phyloP scores from a whole-genome alignment of 2,329 filamentous ascomycete genomes.

The Talaromyces sp. region DNA sequence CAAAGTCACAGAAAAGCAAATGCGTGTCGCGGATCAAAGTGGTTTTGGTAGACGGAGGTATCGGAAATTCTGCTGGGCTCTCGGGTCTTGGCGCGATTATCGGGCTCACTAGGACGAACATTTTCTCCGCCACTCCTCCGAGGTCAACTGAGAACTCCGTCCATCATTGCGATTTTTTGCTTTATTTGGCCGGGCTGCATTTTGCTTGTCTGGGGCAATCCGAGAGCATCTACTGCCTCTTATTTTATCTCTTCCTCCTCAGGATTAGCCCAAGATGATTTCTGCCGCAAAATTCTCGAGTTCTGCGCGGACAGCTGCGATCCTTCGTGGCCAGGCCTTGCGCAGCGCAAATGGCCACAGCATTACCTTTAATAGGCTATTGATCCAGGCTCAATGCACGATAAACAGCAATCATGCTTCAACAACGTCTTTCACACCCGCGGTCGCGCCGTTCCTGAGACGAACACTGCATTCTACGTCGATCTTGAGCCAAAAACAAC shows the following conservation, averaged over 20 bases:
- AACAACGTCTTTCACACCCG: not conserved
- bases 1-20: not conserved
- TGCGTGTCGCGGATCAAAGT: not conserved
- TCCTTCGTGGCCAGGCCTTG: slow-evolving; percentile 28
- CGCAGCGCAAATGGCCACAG: slow-evolving; percentile 24
- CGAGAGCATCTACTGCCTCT: not conserved
- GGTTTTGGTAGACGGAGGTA: not conserved
- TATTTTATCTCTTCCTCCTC: slow-evolving; percentile 30
- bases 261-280: slow-evolving; percentile 30
- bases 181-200: slow-evolving; percentile 11
- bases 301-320: slow-evolving; percentile 29
- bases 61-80: not conserved
- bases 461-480: slow-evolving; percentile 31
- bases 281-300: slow-evolving; percentile 28
- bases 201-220: not conserved
- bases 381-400: slow-evolving; percentile 27
- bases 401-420: slow-evolving; percentile 33
- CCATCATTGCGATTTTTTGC: slow-evolving; percentile 24
- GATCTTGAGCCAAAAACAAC: slow-evolving; percentile 28
- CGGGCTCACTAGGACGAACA: slow-evolving; percentile 15
- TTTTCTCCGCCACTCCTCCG: slow-evolving; percentile 13
- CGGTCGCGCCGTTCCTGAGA: slow-evolving; percentile 16
- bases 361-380: slow-evolving; percentile 25
- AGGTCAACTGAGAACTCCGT: not conserved
- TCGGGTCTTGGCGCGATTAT: slow-evolving; percentile 12